phyloP scores from a whole-genome alignment of 805 yeast genomes.

The Torulaspora delbrueckii region DNA sequence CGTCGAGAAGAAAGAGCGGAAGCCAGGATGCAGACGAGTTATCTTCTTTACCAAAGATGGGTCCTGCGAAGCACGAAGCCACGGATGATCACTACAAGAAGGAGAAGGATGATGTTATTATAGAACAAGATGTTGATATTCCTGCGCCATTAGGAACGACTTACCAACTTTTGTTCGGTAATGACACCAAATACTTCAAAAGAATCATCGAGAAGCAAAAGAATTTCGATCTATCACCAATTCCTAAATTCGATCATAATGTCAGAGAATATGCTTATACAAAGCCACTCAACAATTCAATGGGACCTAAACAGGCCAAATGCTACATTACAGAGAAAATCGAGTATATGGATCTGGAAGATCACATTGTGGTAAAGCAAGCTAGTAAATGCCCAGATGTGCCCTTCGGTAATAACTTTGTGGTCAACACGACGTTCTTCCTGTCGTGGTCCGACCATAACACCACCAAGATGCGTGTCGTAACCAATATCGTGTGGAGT shows the following conservation, averaged over 20 bases:
- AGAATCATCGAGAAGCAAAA: slow-evolving; percentile 52
- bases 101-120: slow-evolving; percentile 47
- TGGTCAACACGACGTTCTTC: slow-evolving; percentile 54
- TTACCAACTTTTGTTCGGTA: slow-evolving; percentile 55
- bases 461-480: slow-evolving; percentile 47
- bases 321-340: slow-evolving; percentile 56
- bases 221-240: slow-evolving; percentile 53
- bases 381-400: slow-evolving; percentile 65
- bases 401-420: slow-evolving; percentile 67
- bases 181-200: slow-evolving; percentile 46
- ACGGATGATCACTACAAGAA: slow-evolving; percentile 42
- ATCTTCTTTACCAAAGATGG: slow-evolving; percentile 32
- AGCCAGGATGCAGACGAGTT: slow-evolving; percentile 20
- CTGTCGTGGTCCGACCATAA: slow-evolving; percentile 59
- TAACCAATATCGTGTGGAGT: slow-evolving; percentile 63
- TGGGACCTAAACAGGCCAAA: slow-evolving; percentile 70
- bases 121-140: slow-evolving; percentile 45
- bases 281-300: slow-evolving; percentile 55
- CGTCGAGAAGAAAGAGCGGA: slow-evolving; percentile 14
- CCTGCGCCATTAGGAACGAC: slow-evolving; percentile 65
- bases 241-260: slow-evolving; percentile 40
- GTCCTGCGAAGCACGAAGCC: slow-evolving; percentile 42
- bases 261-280: slow-evolving; percentile 50
- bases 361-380: slow-evolving; percentile 44
- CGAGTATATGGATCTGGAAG: slow-evolving; percentile 44